A percentile compares a stretch with the other conserved stretches of the same genome.
phyloP scores from a whole-genome alignment of 805 yeast genomes.

The Kluyveromyces nonfermentans region DNA sequence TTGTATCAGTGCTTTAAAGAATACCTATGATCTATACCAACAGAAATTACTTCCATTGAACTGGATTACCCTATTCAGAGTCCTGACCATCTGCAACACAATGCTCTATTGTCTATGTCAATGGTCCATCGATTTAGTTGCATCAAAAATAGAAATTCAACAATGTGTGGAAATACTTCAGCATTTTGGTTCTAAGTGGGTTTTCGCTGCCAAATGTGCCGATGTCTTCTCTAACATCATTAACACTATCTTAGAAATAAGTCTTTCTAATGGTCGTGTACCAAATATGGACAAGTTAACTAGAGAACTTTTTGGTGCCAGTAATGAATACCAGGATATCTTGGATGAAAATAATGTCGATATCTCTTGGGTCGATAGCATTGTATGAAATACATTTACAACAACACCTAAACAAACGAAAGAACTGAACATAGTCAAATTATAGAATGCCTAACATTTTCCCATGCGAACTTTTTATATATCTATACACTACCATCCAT shows the following conservation, averaged over 20 bases:
- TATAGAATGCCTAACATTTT: too few relatives aligned
- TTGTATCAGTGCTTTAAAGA: conserved; percentile 37
- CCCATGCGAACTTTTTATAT: too few relatives aligned
- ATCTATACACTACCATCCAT: too few relatives aligned
- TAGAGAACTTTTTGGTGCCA: conserved; percentile 35
- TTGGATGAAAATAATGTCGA: conserved; percentile 39
- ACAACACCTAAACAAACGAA: too few relatives aligned
- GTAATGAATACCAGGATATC: conserved; percentile 38
- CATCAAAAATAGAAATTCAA: conserved; percentile 38
- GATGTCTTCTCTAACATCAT: conserved; percentile 37
- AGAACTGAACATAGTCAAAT: too few relatives aligned
- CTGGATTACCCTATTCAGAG: conserved; percentile 41
- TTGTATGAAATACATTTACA: too few relatives aligned
- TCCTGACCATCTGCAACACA: conserved; percentile 39
- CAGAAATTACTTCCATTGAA: conserved; percentile 38
- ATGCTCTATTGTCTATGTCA: conserved; percentile 39
- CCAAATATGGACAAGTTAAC: conserved; percentile 34
- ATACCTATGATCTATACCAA: conserved; percentile 37
- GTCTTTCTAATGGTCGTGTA: conserved; percentile 30
- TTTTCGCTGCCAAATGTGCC: conserved; percentile 36
- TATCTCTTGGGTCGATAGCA: conserved; percentile 33
- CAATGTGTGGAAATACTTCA: conserved; percentile 38
- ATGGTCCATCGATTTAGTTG: conserved; percentile 38
- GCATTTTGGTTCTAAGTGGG: conserved; percentile 40
- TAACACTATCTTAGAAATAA: conserved; percentile 38